A percentile compares a stretch with the other conserved stretches of the same genome.
Evolutionary conservation across 306 rosid genomes (phyloP).

Genomic region (Arachis hypogaea): DNA sequence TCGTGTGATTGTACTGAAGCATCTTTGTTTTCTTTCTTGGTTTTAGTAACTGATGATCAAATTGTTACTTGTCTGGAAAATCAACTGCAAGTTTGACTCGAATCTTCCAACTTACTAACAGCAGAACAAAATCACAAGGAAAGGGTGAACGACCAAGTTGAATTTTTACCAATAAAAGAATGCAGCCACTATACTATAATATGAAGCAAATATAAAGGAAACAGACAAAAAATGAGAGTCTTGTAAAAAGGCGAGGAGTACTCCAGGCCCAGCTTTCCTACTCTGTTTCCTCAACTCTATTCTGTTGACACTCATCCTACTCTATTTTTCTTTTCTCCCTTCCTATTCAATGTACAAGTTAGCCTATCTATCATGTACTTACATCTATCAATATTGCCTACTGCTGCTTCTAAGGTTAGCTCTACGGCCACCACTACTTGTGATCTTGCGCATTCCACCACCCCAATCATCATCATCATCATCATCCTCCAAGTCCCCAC

Average conservation of each 20-base stretch:
- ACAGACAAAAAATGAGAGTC: conserved; percentile 44
- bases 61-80: background rate
- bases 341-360: conserved; percentile 90
- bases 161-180: conserved; percentile 61
- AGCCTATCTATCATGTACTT: conserved; percentile 78
- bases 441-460: conserved; percentile 60
- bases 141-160: background rate
- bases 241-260: conserved; percentile 30
- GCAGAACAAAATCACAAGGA: background rate
- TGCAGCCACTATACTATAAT: conserved; percentile 60
- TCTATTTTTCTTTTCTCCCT: conserved; percentile 46
- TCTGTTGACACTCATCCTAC: conserved; percentile 48
- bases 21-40: background rate
- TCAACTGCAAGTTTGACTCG: background rate
- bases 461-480: conserved; percentile 57
- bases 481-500: conserved; percentile 61
- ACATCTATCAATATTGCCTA: conserved; percentile 68
- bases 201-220: conserved; percentile 53
- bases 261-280: conserved; percentile 43
- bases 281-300: conserved; percentile 50
- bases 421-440: conserved; percentile 71
- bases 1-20: no score
- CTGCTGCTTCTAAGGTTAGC: conserved; percentile 61
- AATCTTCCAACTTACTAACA: background rate
- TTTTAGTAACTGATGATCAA: background rate